These are phyloP conservation scores for Clarireedia paspali DNA, from an alignment of 2,329 filamentous ascomycete species.

Conservation along the genomic window DNA sequence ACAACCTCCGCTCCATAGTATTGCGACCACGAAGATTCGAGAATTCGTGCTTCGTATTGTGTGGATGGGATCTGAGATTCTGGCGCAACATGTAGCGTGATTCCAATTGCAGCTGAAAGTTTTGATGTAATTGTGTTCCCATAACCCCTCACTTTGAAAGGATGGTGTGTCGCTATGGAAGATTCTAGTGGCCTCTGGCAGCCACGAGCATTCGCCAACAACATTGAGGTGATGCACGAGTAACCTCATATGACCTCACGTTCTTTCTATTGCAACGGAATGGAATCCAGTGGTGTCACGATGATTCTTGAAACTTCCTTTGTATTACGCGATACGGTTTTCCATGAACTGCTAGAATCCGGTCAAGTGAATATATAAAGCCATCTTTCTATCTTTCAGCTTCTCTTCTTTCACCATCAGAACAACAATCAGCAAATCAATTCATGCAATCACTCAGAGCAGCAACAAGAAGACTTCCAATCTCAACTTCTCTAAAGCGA, in stretches of 20 bases:
- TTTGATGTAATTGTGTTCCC: not conserved
- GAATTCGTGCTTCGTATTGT: too few relatives aligned
- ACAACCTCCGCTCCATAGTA: not conserved
- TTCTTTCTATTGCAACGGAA: not conserved
- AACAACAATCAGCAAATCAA: constrained; percentile 9
- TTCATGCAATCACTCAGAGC: constrained; percentile 8
- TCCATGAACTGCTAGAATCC: constrained; percentile 7
- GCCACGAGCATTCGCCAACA: not conserved
- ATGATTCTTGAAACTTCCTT: not conserved
- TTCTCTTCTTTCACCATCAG: constrained; percentile 5
- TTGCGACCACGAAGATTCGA: too few relatives aligned
- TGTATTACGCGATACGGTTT: not conserved
- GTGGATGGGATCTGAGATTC: too few relatives aligned
- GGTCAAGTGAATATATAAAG: constrained; percentile 7
- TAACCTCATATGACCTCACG: not conserved
- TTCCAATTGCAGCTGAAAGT: too few relatives aligned
- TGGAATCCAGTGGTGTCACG: not conserved
- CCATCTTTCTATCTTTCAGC: not conserved
- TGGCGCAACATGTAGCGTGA: too few relatives aligned
- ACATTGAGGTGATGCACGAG: not conserved
- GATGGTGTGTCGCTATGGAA: not conserved
- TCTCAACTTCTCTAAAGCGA: constrained; percentile 8
- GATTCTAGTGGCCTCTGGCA: constrained; percentile 1
- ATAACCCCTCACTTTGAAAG: not conserved
- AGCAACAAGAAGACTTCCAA: constrained; percentile 8